Conservation (phyloP, 2,329 filamentous ascomycete genomes). For the Botrytis fabae region DNA sequence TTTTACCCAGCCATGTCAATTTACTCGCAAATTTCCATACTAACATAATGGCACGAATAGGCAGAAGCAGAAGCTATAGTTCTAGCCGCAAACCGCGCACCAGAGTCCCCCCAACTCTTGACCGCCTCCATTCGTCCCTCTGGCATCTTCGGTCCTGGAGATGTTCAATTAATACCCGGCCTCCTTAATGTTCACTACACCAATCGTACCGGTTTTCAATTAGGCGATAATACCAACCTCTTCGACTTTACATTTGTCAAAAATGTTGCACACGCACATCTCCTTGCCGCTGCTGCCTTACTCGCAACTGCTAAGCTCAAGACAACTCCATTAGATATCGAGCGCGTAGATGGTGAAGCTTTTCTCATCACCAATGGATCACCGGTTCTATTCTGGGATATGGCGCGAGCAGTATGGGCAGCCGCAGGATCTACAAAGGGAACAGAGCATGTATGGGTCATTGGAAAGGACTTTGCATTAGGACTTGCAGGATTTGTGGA, state of each 20-base stretch:
- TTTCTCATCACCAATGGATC: slow-evolving; percentile 87
- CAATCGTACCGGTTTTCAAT: slow-evolving; percentile 72
- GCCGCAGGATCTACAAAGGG: slow-evolving; percentile 50
- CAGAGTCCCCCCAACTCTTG: slow-evolving; percentile 53
- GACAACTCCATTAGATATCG: slow-evolving; percentile 66
- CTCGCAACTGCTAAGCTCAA: slow-evolving; percentile 39
- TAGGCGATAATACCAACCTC: slow-evolving; percentile 72
- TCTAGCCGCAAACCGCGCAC: slow-evolving; percentile 68
- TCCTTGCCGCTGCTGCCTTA: slow-evolving; percentile 67
- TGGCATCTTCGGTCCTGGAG: slow-evolving; percentile 88
- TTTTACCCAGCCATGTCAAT: background rate
- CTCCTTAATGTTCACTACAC: slow-evolving; percentile 71
- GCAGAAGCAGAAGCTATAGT: slow-evolving; percentile 81
- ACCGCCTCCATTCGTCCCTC: slow-evolving; percentile 83
- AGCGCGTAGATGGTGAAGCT: slow-evolving; percentile 78
- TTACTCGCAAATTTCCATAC: background rate
- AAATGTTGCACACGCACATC: slow-evolving; percentile 75
- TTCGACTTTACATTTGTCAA: slow-evolving; percentile 71
- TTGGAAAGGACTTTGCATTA: slow-evolving; percentile 54
- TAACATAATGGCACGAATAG: slow-evolving; percentile 39
- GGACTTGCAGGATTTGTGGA: slow-evolving; percentile 49
- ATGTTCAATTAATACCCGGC: slow-evolving; percentile 72
- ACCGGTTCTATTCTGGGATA: slow-evolving; percentile 90
- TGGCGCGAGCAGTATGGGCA: slow-evolving; percentile 75
- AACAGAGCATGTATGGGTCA: slow-evolving; percentile 55